phyloP scores from a whole-genome alignment of 75 land plant genomes.

The Chamaecyparis obtusa region DNA sequence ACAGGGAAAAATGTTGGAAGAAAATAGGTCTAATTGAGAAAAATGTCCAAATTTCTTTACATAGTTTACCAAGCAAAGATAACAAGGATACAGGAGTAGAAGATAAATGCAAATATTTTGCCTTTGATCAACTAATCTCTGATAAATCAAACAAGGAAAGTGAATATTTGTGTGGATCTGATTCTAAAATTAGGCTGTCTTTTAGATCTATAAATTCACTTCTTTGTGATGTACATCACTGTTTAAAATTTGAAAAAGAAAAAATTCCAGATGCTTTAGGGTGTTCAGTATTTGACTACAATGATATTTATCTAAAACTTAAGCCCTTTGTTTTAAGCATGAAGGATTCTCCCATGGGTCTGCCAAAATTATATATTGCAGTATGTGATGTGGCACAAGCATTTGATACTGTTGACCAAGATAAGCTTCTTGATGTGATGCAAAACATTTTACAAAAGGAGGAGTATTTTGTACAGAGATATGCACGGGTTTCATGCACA shows the following conservation, averaged over 20 bases:
- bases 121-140: not conserved
- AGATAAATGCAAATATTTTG: not conserved
- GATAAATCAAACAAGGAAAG: not conserved
- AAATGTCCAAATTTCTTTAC: not conserved
- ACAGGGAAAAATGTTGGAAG: not conserved
- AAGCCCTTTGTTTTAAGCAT: conserved; percentile 47
- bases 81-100: not conserved
- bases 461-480: conserved; percentile 44
- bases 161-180: not conserved
- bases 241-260: conserved; percentile 60
- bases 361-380: conserved; percentile 60
- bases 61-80: not conserved
- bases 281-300: conserved; percentile 88
- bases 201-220: conserved; percentile 18
- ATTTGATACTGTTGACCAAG: conserved; percentile 85
- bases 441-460: conserved; percentile 40
- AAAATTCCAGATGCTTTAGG: conserved; percentile 64
- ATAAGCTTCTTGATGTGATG: conserved; percentile 55
- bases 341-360: conserved; percentile 25
- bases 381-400: conserved; percentile 86
- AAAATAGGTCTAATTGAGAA: not conserved
- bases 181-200: conserved; percentile 5
- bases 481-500: conserved; percentile 28
- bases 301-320: conserved; percentile 73
- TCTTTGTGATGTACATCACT: conserved; percentile 58